Evolutionary conservation across 2,329 filamentous ascomycete species (phyloP).

Genomic region (Diaporthe ilicicola): DNA sequence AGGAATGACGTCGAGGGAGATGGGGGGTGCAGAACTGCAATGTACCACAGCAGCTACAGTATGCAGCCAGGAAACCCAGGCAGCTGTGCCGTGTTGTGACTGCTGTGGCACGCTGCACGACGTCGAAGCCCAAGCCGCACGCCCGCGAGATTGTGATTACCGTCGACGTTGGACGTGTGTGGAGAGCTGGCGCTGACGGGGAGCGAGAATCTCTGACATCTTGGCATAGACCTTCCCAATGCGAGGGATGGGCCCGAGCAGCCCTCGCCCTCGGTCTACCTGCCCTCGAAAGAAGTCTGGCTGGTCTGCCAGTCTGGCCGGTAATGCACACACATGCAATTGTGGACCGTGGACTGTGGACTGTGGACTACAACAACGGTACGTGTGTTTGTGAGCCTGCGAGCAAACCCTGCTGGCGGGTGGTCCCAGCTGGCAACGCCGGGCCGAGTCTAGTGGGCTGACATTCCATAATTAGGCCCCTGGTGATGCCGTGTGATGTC

Average conservation of each 20-base stretch:
- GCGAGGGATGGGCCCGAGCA: too few species aligned
- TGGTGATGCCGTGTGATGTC: not conserved
- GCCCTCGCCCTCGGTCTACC: too few species aligned
- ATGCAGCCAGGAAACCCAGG: constrained; percentile 6
- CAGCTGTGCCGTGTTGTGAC: constrained; percentile 16
- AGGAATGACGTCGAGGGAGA: constrained; percentile 6
- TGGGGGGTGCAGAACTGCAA: not conserved
- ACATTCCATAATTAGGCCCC: constrained; percentile 12
- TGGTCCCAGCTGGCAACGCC: not conserved
- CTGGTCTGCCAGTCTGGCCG: not conserved
- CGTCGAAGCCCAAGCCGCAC: not conserved
- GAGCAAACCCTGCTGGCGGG: not conserved
- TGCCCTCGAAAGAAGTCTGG: not conserved
- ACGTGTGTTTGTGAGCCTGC: not conserved
- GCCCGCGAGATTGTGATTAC: not conserved
- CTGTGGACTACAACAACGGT: too few species aligned
- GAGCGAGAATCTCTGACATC: not conserved
- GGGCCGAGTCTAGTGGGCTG: not conserved
- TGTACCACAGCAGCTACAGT: not conserved
- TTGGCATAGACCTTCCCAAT: not conserved
- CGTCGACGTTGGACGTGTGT: not conserved
- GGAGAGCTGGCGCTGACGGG: not conserved
- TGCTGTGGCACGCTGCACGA: not conserved
- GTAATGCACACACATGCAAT: too few species aligned
- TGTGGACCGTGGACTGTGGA: too few species aligned